Percentiles rank a stretch among this genome's conserved stretches.
phyloP scores from a whole-genome alignment of 179 eudicot species.

The Patellifolia procumbens region DNA sequence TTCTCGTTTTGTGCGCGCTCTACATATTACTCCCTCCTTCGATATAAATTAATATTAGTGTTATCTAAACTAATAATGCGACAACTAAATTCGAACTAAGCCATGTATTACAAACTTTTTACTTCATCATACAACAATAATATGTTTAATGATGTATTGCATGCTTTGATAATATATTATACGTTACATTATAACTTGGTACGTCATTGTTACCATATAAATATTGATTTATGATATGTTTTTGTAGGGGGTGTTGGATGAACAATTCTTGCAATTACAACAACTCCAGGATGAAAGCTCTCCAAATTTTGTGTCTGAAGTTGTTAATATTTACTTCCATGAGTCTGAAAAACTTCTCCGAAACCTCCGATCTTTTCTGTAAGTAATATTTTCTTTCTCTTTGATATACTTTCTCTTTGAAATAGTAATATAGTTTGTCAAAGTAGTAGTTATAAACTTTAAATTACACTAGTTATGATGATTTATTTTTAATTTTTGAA shows the following conservation, averaged over 20 bases:
- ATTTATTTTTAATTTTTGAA: neutral
- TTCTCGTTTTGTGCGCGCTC: too few relatives aligned
- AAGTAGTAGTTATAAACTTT: too few relatives aligned
- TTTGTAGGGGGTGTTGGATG: constrained; percentile 85
- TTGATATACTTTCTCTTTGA: too few relatives aligned
- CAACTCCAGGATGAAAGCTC: constrained; percentile 87
- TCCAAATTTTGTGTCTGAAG: constrained; percentile 83
- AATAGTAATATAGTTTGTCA: too few relatives aligned
- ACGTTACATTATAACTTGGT: neutral
- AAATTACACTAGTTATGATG: too few relatives aligned
- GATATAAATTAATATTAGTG: too few relatives aligned
- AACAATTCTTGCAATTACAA: constrained; percentile 91
- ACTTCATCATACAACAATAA: too few relatives aligned
- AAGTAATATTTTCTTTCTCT: constrained; percentile 10
- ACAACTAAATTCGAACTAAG: too few relatives aligned
- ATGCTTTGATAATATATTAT: neutral
- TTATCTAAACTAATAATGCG: too few relatives aligned
- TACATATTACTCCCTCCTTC: neutral
- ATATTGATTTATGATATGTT: neutral
- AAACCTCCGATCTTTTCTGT: constrained; percentile 65
- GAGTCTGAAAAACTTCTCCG: constrained; percentile 89
- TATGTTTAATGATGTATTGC: too few relatives aligned
- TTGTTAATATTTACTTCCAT: constrained; percentile 77
- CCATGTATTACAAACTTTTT: too few relatives aligned
- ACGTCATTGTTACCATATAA: neutral